Evolutionary conservation across 2,329 filamentous ascomycete species (phyloP), one percentile per base, ranked within the genome.

Genomic region (Calonectria henricotiae): DNA sequence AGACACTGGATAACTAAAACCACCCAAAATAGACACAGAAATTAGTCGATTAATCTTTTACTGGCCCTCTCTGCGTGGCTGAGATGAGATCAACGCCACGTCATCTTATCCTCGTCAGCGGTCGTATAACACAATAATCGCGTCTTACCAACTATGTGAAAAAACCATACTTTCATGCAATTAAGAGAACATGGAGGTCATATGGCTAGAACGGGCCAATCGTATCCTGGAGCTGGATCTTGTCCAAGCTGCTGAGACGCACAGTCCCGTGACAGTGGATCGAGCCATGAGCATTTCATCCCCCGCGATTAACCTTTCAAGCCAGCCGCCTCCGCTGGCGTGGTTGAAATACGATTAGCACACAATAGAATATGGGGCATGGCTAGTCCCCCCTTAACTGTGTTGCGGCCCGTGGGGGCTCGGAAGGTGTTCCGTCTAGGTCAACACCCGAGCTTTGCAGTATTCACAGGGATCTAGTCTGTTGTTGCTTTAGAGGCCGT

Each of bases 141-240:
- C 51, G 23, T 58, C 32, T 58, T 39, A 58, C 35, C 11, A 58
- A 20, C 20, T 39, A 23, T 32, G 23, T 37, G 32, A n/a, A 25
- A 23, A 58, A 37, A 39, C 17, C 32, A 25, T 23, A 39, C 6
- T 13, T 32, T 39, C 51, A 58, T 58, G 51, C 51, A 58, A 58
- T 58, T 58, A 58, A 58, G 51, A 58, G 51, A 58, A 39, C 12
- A 39, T 12, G 51, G 5, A 58, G 32, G 51, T 58, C 51, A 58
- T 58, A 32, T 23, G 51, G 20, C 7, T 20, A 20, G 1, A 9
- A 13, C 23, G 32, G 51, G 35, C 51, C 51, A 58, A 58, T 58
- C 51, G 51, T 32, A 58, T 58, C 20, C 20, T 15, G 13, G 32
- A 13, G 20, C 20, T 37, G 15, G 32, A 37, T 37, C 15, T 58